Base-by-base conservation (phyloP, 1,139 yeast species). In the Kazachstania sp. region DNA sequence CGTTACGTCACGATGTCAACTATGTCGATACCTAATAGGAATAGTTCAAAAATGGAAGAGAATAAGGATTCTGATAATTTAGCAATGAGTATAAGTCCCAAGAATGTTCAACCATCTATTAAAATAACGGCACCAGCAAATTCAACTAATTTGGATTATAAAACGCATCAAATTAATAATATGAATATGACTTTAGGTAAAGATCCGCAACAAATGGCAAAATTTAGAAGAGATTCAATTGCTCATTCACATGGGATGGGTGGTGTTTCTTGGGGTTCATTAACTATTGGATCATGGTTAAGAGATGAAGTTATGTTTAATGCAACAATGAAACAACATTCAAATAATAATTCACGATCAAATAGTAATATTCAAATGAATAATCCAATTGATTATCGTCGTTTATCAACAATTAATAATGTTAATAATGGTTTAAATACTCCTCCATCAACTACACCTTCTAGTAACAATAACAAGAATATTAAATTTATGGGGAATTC, bases 231-330 rank as follows among this genome's bases (percentile, higher is more conserved):
- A 51, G 97, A 90, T 59, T 81, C 90, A 51, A 81, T 92, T 50
- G 97, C 97, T 26, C 97, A 90, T 66, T 84, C 95, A 2, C 96
- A 87, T 65, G 97, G 97, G 9, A 86, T 90, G 81, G 97, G 97
- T 39, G 97, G 97, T 45, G 86, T 92, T 35, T 83, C 95, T n/a
- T 92, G 97, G 96, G 97, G 97, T 26, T 88, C 95, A 2, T 80
- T 88, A 50, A 84, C 95, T 23, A 90, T 92, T 41, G 97, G 97
- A 11, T 83, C 94, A 20, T 92, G 97, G 97, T 72, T 92, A 37
- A 85, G 88, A 64, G 97, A 92, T 64, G 98, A 92, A 65, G 95
- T 86, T 35, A 75, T 68, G 62, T 68, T 68, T 57, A 69, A 65
- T 43, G 45, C 49, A 3, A 49, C 50, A 1, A 39, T 45, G 29